Evolutionary conservation across 163 green algal species (phyloP).

Genomic region (Scenedesmus sp.): DNA sequence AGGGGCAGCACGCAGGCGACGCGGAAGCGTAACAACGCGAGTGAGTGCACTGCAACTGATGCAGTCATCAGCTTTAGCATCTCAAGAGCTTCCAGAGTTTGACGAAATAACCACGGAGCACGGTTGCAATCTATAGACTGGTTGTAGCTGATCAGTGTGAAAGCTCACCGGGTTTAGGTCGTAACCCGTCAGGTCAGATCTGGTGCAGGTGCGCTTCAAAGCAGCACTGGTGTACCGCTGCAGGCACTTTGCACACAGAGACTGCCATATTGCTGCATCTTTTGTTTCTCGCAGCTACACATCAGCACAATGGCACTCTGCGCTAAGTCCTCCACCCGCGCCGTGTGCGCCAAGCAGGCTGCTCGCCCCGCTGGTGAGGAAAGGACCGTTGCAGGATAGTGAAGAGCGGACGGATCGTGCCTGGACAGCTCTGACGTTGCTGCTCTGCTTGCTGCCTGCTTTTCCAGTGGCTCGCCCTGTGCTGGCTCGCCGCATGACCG

Average conservation of each 20-base stretch:
- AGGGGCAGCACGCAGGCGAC: too few species aligned
- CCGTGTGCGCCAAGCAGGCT: conserved; percentile 36
- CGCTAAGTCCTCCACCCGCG: conserved; percentile 27
- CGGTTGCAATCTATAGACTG: too few species aligned
- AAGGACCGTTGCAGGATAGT: background rate
- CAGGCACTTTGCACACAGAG: conserved; percentile 4
- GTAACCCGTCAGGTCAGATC: conserved; percentile 11
- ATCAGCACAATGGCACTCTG: conserved; percentile 44
- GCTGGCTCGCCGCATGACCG: conserved; percentile 34
- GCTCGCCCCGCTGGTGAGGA: conserved; percentile 30
- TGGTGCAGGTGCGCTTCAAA: background rate
- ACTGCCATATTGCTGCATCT: conserved; percentile 4
- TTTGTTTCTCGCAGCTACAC: conserved; percentile 45
- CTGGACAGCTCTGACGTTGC: conserved; percentile 24
- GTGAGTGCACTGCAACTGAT: too few species aligned
- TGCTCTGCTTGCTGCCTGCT: conserved; percentile 28
- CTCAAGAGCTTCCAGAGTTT: background rate
- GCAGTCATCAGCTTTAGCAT: too few species aligned
- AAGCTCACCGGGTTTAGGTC: background rate
- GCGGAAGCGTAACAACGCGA: too few species aligned
- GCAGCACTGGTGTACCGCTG: background rate
- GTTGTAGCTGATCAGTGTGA: background rate
- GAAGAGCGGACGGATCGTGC: background rate
- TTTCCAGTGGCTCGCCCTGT: conserved; percentile 42
- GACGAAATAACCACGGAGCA: too few species aligned